Evolutionary conservation across 164 flowering plant species (phyloP).

Genomic region (Stephania japonica): DNA sequence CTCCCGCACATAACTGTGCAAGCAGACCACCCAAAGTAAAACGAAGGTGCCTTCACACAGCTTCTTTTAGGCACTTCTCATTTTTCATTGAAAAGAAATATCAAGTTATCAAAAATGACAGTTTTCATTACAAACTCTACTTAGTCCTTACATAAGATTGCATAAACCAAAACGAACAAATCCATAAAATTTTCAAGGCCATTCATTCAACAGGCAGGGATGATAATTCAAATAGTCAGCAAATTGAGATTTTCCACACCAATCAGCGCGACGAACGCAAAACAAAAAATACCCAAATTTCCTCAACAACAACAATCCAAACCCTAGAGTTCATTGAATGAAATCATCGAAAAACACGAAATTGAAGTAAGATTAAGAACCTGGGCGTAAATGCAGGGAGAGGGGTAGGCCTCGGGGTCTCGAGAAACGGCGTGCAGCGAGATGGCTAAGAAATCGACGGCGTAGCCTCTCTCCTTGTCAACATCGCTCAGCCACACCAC

Average conservation of each 20-base stretch:
- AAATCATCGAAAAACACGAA: neutral
- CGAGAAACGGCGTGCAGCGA: slow-evolving; percentile 87
- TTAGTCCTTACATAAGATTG: no score
- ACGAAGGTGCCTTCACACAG: neutral
- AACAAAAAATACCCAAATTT: neutral
- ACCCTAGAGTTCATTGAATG: neutral
- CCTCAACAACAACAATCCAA: neutral
- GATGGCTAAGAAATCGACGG: slow-evolving; percentile 73
- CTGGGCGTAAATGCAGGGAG: slow-evolving; percentile 91
- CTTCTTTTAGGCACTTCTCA: no score
- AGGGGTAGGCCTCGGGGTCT: slow-evolving; percentile 75
- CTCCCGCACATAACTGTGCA: neutral
- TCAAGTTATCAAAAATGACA: no score
- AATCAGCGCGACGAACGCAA: neutral
- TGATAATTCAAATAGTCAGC: no score
- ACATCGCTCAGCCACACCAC: slow-evolving; percentile 82
- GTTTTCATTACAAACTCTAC: no score
- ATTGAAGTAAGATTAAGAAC: slow-evolving; percentile 20
- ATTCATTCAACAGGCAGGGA: no score
- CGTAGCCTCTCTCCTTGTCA: slow-evolving; percentile 61
- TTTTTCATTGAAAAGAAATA: no score
- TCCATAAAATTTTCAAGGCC: no score
- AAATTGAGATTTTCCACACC: no score
- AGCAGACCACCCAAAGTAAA: neutral
- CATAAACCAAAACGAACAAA: no score